phyloP scores from a whole-genome alignment of 2,329 filamentous ascomycete genomes.

The Chrysosporium keratinophilum region DNA sequence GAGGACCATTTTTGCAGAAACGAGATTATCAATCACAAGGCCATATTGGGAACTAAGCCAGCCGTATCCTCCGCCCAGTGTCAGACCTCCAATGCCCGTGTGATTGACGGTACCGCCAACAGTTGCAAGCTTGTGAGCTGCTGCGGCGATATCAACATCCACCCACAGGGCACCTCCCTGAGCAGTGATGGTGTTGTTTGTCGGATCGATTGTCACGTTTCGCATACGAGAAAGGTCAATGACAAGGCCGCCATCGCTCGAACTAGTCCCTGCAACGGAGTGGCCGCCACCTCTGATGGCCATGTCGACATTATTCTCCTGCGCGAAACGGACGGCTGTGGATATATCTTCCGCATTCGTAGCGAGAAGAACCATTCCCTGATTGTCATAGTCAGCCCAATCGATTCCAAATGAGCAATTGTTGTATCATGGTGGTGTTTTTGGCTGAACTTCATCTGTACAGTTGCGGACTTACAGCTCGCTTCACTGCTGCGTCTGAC shows the following conservation, averaged over 20 bases:
- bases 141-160: slow-evolving; percentile 45
- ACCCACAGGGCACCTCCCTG: slow-evolving; percentile 46
- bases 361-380: slow-evolving; percentile 38
- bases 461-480: slow-evolving; percentile 16
- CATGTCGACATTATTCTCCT: slow-evolving; percentile 38
- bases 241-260: slow-evolving; percentile 44
- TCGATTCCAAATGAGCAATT: background rate
- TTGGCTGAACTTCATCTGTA: background rate
- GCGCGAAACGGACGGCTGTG: slow-evolving; percentile 37
- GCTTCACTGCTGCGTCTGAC: slow-evolving; percentile 18
- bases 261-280: slow-evolving; percentile 44
- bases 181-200: slow-evolving; percentile 38
- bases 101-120: slow-evolving; percentile 54
- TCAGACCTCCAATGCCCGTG: slow-evolving; percentile 51
- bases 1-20: slow-evolving; percentile 31
- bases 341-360: slow-evolving; percentile 33
- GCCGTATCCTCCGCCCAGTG: slow-evolving; percentile 50
- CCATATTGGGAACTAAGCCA: slow-evolving; percentile 47
- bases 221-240: slow-evolving; percentile 47
- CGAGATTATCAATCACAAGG: slow-evolving; percentile 44
- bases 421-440: background rate
- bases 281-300: slow-evolving; percentile 49
- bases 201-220: slow-evolving; percentile 40
- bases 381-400: background rate
- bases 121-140: slow-evolving; percentile 44